phyloP scores from a whole-genome alignment of 495 filamentous ascomycete genomes.

The Penicillium lividum region DNA sequence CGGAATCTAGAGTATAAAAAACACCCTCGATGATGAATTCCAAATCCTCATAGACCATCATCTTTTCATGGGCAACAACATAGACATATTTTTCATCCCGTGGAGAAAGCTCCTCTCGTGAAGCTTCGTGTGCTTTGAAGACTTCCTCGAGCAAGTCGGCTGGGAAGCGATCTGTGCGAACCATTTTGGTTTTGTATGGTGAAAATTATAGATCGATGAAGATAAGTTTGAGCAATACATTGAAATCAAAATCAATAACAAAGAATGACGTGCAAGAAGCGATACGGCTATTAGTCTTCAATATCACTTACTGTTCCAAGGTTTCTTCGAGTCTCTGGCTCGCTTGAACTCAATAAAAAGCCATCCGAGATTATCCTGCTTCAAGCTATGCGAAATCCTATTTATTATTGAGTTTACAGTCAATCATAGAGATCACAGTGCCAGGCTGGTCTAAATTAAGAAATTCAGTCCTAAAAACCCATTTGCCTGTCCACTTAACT shows the following conservation, averaged over 20 bases:
- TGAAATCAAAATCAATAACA: conserved; percentile 9
- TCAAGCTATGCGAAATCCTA: not conserved
- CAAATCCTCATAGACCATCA: not conserved
- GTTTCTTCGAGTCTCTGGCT: not conserved
- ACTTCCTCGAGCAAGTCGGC: conserved; percentile 6
- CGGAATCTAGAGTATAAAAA: not conserved
- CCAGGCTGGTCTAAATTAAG: not conserved
- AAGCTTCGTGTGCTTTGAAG: conserved; percentile 2
- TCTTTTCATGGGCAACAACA: conserved; percentile 7
- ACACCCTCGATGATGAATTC: conserved; percentile 14
- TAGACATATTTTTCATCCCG: not conserved
- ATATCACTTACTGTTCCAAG: not conserved
- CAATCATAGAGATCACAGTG: not conserved
- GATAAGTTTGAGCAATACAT: not conserved
- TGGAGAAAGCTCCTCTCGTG: not conserved
- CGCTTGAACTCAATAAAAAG: not conserved
- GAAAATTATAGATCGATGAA: not conserved
- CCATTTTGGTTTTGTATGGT: not conserved
- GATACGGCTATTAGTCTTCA: not conserved
- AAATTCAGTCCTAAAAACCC: not conserved
- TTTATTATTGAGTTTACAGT: no score
- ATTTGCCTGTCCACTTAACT: not conserved
- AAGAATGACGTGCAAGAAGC: conserved; percentile 9
- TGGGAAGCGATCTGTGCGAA: not conserved
- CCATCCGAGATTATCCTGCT: not conserved